Evolutionary conservation across 106 monocot genomes (phyloP).

Genomic region (Agapanthus africanus): DNA sequence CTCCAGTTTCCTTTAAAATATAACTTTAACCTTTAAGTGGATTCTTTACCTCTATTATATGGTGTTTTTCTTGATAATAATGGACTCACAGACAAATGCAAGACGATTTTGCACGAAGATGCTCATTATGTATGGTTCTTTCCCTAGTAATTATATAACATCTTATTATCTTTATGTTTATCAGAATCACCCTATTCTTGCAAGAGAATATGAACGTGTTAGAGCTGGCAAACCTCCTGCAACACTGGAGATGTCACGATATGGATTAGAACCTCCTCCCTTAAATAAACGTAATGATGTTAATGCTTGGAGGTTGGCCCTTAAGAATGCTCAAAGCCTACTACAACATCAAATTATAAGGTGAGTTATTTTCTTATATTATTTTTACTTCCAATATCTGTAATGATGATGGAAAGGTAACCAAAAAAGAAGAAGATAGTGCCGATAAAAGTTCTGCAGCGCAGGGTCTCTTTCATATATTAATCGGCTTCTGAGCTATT

Average conservation of each 20-base stretch:
- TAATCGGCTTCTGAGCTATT: too few species aligned
- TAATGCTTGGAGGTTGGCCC: slow-evolving; percentile 68
- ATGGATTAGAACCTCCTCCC: slow-evolving; percentile 73
- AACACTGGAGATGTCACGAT: slow-evolving; percentile 79
- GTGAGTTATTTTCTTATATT: too few species aligned
- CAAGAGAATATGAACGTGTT: slow-evolving; percentile 89
- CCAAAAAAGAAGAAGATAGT: too few species aligned
- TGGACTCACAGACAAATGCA: not conserved
- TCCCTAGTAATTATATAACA: not conserved
- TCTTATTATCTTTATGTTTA: slow-evolving; percentile 8
- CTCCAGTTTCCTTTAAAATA: not conserved
- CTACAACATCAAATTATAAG: slow-evolving; percentile 82
- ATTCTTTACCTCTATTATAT: not conserved
- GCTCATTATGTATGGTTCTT: not conserved
- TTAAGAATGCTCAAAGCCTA: slow-evolving; percentile 74
- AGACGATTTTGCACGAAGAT: not conserved
- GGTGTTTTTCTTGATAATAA: not conserved
- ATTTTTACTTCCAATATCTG: too few species aligned
- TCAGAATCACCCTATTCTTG: slow-evolving; percentile 94
- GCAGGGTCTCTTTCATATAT: too few species aligned
- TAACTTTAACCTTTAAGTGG: not conserved
- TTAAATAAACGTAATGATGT: slow-evolving; percentile 79
- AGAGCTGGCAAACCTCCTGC: slow-evolving; percentile 88
- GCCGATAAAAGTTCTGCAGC: too few species aligned
- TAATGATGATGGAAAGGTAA: too few species aligned